Base-by-base conservation (phyloP, 2,329 filamentous ascomycete genomes). In the Fusarium transvaalense region DNA sequence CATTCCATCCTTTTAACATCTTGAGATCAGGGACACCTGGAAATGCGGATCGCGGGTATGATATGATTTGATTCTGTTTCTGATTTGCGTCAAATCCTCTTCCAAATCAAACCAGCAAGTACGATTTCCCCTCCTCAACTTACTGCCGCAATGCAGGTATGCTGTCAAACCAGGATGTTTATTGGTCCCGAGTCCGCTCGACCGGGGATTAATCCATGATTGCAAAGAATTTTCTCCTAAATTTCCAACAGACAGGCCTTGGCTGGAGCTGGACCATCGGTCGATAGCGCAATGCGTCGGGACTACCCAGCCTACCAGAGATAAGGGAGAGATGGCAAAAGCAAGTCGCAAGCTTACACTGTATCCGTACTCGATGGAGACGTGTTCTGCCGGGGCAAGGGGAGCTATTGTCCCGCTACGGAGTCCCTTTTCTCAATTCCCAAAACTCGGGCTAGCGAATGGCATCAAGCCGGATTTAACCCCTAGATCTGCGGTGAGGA, bases 401-500 rank as follows among this genome's bases (percentile, higher is more conserved):
- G 56, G 62, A 53, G 52, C 31, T 62, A 46, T 41, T 60, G 54
- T 69, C 54, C 66, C 66, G 57, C 43, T 56, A n/a, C 23, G 23
- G 23, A 25, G 23, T 25, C 4, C 34, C 53, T 69, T 54, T 57
- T 69, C 62, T 19, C 56, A 67, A 61, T 69, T 69, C 66, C 66
- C 66, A 69, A 65, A 69, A 67, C 38, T 52, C 66, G 66, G 66
- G 62, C 66, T 69, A 69, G 66, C 66, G 61, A 69, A 69, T 69
- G 41, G 66, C 25, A 69, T 55, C 48, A 57, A 38, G 32, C 39
- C 66, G 66, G 66, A 45, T 69, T 69, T 69, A 69, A 69, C 61
- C 56, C 56, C 41, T 69, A 69, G 66, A 69, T 69, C 66, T 63
- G 52, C 66, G 66, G 66, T 69, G 66, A 69, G 48, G 23, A 63